These are phyloP conservation scores for Podaxis rugospora DNA, from an alignment of 768 basidiomycete species.

Conservation along the genomic window DNA sequence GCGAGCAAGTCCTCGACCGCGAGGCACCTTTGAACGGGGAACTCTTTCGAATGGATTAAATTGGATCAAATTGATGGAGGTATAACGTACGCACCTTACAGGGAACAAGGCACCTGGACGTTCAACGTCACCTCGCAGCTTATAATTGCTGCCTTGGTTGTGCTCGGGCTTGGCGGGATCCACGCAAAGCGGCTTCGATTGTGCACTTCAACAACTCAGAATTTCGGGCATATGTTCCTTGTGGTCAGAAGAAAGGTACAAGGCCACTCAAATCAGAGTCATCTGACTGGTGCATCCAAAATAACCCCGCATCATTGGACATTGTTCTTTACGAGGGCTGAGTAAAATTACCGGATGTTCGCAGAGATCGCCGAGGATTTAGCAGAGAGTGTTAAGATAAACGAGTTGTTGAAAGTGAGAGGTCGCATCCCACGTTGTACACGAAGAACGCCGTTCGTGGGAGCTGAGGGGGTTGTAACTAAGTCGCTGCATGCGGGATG, in stretches of 20 bases:
- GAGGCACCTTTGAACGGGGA: background rate
- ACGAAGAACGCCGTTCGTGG: no score
- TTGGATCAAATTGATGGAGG: no score
- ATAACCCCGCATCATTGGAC: background rate
- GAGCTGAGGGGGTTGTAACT: no score
- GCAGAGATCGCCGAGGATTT: background rate
- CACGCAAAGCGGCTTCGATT: background rate
- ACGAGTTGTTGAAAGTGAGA: no score
- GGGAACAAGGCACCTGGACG: background rate
- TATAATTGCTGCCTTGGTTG: no score
- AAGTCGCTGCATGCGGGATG: no score
- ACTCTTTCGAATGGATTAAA: background rate
- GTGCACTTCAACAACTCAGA: background rate
- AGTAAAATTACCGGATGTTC: background rate
- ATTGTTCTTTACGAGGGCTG: background rate
- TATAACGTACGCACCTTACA: no score
- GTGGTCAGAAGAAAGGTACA: no score
- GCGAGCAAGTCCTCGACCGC: background rate
- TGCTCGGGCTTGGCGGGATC: no score
- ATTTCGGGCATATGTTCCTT: background rate
- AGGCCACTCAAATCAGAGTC: background rate
- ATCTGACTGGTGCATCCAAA: background rate
- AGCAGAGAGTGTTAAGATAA: no score
- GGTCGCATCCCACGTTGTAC: no score
- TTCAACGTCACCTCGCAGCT: no score